These are phyloP conservation scores for Aspergillus floridensis DNA, from an alignment of 2,329 filamentous ascomycete species.

Conservation along the genomic window DNA sequence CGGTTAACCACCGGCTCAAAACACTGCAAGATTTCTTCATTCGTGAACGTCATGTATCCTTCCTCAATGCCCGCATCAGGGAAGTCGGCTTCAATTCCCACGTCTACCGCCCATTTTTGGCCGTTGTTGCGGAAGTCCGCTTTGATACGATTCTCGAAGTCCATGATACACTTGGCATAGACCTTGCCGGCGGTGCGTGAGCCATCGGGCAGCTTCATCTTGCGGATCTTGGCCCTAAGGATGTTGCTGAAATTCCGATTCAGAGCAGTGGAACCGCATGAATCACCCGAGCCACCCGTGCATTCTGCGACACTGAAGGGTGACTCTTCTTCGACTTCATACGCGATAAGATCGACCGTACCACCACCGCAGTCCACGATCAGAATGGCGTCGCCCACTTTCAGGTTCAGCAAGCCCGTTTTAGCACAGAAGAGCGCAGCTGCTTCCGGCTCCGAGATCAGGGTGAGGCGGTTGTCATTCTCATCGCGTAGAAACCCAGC, in stretches of 20 bases:
- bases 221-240: constrained; percentile 91
- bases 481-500: constrained; percentile 95
- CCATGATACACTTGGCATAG: constrained; percentile 99
- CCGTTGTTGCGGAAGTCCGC: constrained; percentile 99
- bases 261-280: constrained; percentile 94
- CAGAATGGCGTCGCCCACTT: constrained; percentile 96
- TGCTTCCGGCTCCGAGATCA: constrained; percentile 95
- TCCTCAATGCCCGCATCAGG: constrained; percentile 97
- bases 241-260: constrained; percentile 99
- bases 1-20: constrained; percentile 98
- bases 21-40: constrained; percentile 97
- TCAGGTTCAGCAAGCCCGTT: constrained; percentile 90
- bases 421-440: constrained; percentile 98
- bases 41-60: constrained; percentile 99
- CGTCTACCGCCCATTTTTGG: constrained; percentile 98
- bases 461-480: constrained; percentile 91
- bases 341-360: constrained; percentile 97
- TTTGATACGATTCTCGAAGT: constrained; percentile 99
- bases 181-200: constrained; percentile 97
- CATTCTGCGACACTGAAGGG: constrained; percentile 97
- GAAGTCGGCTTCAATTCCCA: constrained; percentile 97
- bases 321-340: constrained; percentile 96
- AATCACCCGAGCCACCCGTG: constrained; percentile 94
- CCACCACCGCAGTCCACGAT: constrained; percentile 98
- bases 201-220: constrained; percentile 97